Evolutionary conservation across 371 early-diverging fungal species (phyloP).

Genomic region (Thermomucor indicae-seudaticae): DNA sequence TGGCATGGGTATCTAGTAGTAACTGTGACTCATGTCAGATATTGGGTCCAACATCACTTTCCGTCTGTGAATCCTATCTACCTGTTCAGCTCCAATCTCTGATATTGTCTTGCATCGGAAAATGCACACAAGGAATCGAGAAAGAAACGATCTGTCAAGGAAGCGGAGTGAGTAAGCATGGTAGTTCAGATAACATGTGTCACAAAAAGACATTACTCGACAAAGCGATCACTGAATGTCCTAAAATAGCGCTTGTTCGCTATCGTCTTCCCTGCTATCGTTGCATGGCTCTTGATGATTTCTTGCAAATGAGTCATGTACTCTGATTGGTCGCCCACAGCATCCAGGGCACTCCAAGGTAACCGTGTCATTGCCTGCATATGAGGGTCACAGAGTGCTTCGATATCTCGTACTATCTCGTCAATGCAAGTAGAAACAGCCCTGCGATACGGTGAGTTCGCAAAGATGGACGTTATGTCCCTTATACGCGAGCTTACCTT

Average conservation of each 20-base stretch:
- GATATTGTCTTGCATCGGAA: conserved; percentile 75
- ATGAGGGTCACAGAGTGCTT: conserved; percentile 60
- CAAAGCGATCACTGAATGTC: conserved; percentile 88
- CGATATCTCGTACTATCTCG: conserved; percentile 62
- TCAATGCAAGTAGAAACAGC: conserved; percentile 56
- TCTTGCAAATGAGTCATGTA: conserved; percentile 71
- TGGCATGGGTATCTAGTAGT: conserved; percentile 87
- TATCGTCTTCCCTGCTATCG: conserved; percentile 55
- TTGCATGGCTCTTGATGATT: conserved; percentile 44
- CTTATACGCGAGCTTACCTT: conserved; percentile 24
- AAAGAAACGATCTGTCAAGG: conserved; percentile 58
- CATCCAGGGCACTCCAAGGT: conserved; percentile 77
- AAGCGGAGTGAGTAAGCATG: not conserved
- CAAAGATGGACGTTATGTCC: not conserved
- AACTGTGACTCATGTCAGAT: conserved; percentile 35
- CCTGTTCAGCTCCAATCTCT: conserved; percentile 86
- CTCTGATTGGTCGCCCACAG: conserved; percentile 92
- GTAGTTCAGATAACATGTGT: too few relatives aligned
- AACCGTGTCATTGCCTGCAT: conserved; percentile 66
- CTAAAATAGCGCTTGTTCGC: conserved; percentile 74
- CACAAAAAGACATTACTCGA: too few relatives aligned
- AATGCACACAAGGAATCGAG: conserved; percentile 58
- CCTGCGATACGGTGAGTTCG: conserved; percentile 8
- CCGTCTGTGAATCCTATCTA: too few relatives aligned
- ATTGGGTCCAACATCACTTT: too few relatives aligned